These are phyloP conservation scores for Corchorus olitorius DNA, from an alignment of 345 rosid genomes.

Conservation along the genomic window DNA sequence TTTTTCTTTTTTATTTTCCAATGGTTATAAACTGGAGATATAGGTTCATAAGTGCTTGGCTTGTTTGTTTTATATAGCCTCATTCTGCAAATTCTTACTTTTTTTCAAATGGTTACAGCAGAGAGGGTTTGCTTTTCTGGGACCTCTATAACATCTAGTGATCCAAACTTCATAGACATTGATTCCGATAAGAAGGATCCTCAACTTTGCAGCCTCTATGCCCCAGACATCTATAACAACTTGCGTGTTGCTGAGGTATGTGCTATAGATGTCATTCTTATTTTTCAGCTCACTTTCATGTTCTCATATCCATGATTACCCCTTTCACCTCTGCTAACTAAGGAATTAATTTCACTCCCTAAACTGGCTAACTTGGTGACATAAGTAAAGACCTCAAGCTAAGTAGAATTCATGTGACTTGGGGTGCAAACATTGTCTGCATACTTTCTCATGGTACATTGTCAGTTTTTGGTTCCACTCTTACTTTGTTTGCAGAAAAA, in stretches of 20 bases:
- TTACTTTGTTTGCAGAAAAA: neutral
- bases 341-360: slow-evolving; percentile 9
- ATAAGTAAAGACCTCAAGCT: neutral
- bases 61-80: neutral
- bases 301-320: neutral
- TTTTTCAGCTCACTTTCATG: neutral
- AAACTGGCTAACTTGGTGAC: slow-evolving; percentile 3
- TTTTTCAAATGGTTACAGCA: slow-evolving; percentile 39
- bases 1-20: neutral
- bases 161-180: slow-evolving; percentile 51
- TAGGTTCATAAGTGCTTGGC: neutral
- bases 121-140: slow-evolving; percentile 34
- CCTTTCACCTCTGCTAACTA: slow-evolving; percentile 8
- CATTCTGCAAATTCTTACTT: slow-evolving; percentile 17
- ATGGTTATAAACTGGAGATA: slow-evolving; percentile 6
- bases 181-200: slow-evolving; percentile 68
- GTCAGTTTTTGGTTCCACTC: neutral
- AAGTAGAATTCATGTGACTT: neutral
- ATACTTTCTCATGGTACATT: neutral
- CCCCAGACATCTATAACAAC: slow-evolving; percentile 65
- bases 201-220: slow-evolving; percentile 77
- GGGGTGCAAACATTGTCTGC: neutral
- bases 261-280: slow-evolving; percentile 2
- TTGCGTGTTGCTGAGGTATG: slow-evolving; percentile 85
- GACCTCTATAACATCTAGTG: slow-evolving; percentile 33